Base-by-base conservation (phyloP, 176 grass and related monocot genomes). In the Guadua angustifolia region DNA sequence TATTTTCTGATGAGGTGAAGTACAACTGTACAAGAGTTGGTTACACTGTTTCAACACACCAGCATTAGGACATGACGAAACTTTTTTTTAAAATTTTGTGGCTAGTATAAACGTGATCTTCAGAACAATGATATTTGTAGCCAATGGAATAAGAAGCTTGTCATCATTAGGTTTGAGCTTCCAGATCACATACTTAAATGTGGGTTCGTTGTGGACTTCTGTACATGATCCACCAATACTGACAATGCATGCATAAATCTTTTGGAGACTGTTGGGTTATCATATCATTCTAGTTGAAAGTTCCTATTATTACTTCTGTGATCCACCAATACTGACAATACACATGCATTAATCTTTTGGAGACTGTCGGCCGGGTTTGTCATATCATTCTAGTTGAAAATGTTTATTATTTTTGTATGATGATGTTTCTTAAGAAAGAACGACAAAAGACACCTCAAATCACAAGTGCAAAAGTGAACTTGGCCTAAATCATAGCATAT, bases 131-230 rank as follows among this genome's bases (percentile, higher is more conserved):
- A 45, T 57, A 57, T 66, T 65, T 66, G 50, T 18, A 74, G 49
- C 38, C 81, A 67, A 32, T 79, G 49, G 69, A 49, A 50, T 39
- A 73, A 80, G 69, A 69, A 42, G 40, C 73, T 75, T 85, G 22
- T 61, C 18, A 75, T 51, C 61, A 62, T 69, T 69, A 55, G 45
- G 58, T 79, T 22, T 68, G 60, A 88, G 63, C 42, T 74, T 60
- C 59, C 81, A 24, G 53, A 42, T 83, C 33, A n/a, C 47, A 25
- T 83, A 73, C 21, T 78, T 44, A 88, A 83, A 56, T 71, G 40
- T 33, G 64, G 69, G 50, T 69, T 84, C 9, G 82, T 79, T 66
- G 75, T 79, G 59, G 75, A 77, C 79, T 63, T 83, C 17, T 25
- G 38, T 22, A 40, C 9, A 55, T 26, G 29, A 29, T 29, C 40